Evolutionary conservation across 495 filamentous ascomycete species (phyloP).

Genomic region (Lophium mytilinum): DNA sequence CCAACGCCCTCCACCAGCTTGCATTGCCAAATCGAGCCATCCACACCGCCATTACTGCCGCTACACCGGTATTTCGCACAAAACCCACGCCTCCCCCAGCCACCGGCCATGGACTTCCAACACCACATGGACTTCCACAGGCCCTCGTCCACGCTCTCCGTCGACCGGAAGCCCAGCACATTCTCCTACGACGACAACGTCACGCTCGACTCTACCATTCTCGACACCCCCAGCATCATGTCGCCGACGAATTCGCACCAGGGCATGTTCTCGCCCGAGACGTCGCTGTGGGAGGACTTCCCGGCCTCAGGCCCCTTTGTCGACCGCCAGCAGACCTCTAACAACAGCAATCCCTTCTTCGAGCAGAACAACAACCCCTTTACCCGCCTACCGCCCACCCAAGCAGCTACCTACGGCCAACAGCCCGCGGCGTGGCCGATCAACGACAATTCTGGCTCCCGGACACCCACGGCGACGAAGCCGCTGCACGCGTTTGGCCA

Average conservation of each 20-base stretch:
- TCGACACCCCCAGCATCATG: conserved; percentile 33
- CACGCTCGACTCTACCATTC: conserved; percentile 27
- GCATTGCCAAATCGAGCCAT: conserved; percentile 27
- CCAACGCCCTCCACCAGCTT: neutral
- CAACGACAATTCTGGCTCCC: conserved; percentile 30
- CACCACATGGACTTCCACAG: conserved; percentile 27
- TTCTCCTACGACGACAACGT: conserved; percentile 32
- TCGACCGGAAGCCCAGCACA: conserved; percentile 24
- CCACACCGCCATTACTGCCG: conserved; percentile 31
- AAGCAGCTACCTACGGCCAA: conserved; percentile 37
- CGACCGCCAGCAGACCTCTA: conserved; percentile 22
- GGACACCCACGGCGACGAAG: conserved; percentile 34
- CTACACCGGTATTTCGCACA: conserved; percentile 32
- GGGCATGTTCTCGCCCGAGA: conserved; percentile 27
- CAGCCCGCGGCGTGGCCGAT: conserved; percentile 31
- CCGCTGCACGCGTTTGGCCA: conserved; percentile 31
- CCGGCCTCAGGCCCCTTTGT: conserved; percentile 19
- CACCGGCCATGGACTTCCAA: conserved; percentile 12
- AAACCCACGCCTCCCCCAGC: conserved; percentile 18
- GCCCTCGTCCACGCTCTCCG: conserved; percentile 23
- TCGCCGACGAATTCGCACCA: conserved; percentile 27
- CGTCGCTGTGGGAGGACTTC: conserved; percentile 30
- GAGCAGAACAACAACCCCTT: conserved; percentile 44
- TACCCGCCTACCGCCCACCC: conserved; percentile 37
- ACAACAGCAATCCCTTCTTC: conserved; percentile 26